Evolutionary conservation across 2,329 filamentous ascomycete species (phyloP).

Genomic region (Geosmithia flava): DNA sequence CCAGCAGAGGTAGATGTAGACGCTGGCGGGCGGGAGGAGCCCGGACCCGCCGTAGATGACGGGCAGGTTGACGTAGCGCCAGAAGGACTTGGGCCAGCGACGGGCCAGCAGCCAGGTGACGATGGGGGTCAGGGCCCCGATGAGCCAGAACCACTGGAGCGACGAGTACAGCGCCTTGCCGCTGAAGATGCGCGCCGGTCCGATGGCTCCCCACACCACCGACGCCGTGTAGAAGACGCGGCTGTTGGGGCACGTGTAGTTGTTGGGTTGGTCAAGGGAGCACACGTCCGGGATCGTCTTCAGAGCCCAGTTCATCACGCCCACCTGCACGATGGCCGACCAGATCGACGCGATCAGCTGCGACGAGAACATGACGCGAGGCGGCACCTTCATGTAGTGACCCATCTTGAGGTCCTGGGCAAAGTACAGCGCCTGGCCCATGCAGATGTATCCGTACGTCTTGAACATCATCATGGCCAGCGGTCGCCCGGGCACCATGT

Average conservation of each 20-base stretch:
- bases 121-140: slow-evolving; percentile 50
- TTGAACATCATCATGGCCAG: slow-evolving; percentile 72
- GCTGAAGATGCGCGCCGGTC: slow-evolving; percentile 58
- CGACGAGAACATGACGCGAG: slow-evolving; percentile 47
- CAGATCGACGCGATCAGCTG: slow-evolving; percentile 48
- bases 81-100: slow-evolving; percentile 44
- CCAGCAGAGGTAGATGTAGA: slow-evolving; percentile 62
- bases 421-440: slow-evolving; percentile 54
- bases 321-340: slow-evolving; percentile 50
- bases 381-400: slow-evolving; percentile 57
- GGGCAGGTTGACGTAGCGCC: slow-evolving; percentile 56
- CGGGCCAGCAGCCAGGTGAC: slow-evolving; percentile 51
- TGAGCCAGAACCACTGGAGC: slow-evolving; percentile 60
- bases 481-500: slow-evolving; percentile 58
- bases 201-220: slow-evolving; percentile 62
- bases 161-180: slow-evolving; percentile 47
- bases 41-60: slow-evolving; percentile 55
- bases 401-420: slow-evolving; percentile 54
- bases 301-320: slow-evolving; percentile 56
- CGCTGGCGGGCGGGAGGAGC: slow-evolving; percentile 55
- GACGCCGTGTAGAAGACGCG: slow-evolving; percentile 55
- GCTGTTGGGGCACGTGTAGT: slow-evolving; percentile 43
- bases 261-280: slow-evolving; percentile 34
- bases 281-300: slow-evolving; percentile 51
- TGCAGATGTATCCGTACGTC: slow-evolving; percentile 58